Base-by-base conservation (phyloP, 106 monocot genomes). In the Allium sativum region DNA sequence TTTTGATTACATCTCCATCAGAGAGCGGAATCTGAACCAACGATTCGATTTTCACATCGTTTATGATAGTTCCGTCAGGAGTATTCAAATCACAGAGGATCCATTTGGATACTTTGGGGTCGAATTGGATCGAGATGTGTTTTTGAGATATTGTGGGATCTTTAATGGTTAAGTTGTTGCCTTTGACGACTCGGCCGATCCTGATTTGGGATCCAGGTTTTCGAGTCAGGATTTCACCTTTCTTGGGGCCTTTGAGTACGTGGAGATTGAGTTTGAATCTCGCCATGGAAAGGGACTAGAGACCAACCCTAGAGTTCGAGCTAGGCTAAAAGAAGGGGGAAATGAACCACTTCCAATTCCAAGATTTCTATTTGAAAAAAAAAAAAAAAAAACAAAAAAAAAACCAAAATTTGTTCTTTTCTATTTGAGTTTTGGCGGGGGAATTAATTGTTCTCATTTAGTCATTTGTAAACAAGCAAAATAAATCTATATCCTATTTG, bases 11-110 rank as follows among this genome's bases (percentile, higher is more conserved):
- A 57, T 89, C 89, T 21, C 85, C 82, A 64, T 82, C 48, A 17
- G 66, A 62, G 56, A 93, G 80, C 12, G 31, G 42, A 41, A 65
- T 9, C 0, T 79, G 82, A 10, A 48, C 68, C 18, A 51, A 64
- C 10, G 86, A 78, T 8, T 48, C 21, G 57, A 95, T 55, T 19
- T 21, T 41, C 45, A 7, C 22, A 64, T 16, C 75, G 52, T 95
- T 95, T 53, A 95, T 54, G 55, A 79, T 40, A 42, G 94, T 95
- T 0, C 94, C 94, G 40, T 95, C 87, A 45, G 94, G 87, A 55
- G 83, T 77, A 16, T 59, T 84, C 47, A 87, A 84, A 58, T 95
- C 90, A 19, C 47, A 65, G 68, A 90, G 52, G 22, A 58, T 55
- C 90, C 94, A 95, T 15, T 73, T 17, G 14, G 62, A 55, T 59